Evolutionary conservation across 805 yeast species (phyloP).

Genomic region (Myxozyma sirexii): DNA sequence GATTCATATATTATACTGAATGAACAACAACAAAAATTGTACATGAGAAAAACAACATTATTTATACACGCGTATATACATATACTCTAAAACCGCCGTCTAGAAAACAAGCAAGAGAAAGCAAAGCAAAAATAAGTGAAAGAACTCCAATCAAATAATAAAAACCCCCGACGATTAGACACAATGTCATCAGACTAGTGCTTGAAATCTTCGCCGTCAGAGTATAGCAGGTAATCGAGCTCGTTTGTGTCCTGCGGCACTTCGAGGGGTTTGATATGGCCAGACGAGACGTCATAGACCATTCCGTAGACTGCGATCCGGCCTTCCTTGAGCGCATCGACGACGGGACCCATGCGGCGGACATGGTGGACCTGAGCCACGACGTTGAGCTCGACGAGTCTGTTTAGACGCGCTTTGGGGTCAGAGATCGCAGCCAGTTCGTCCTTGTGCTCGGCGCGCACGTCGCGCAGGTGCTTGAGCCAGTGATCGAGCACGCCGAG

Average conservation of each 20-base stretch:
- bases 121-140: too few relatives aligned
- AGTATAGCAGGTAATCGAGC: slow-evolving; percentile 24
- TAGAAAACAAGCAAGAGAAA: too few relatives aligned
- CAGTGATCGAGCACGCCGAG: slow-evolving; percentile 73
- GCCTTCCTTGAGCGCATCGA: slow-evolving; percentile 61
- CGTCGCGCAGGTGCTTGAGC: slow-evolving; percentile 66
- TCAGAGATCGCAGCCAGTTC: slow-evolving; percentile 55
- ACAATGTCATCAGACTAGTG: too few relatives aligned
- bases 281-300: slow-evolving; percentile 80
- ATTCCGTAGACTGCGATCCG: slow-evolving; percentile 79
- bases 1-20: too few relatives aligned
- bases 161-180: too few relatives aligned
- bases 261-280: slow-evolving; percentile 55
- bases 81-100: too few relatives aligned
- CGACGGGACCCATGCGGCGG: slow-evolving; percentile 63
- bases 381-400: slow-evolving; percentile 76
- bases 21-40: too few relatives aligned
- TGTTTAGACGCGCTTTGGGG: slow-evolving; percentile 57
- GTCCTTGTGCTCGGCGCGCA: slow-evolving; percentile 61
- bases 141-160: too few relatives aligned
- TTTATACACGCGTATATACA: too few relatives aligned
- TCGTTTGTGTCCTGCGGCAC: slow-evolving; percentile 42
- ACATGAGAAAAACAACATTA: too few relatives aligned
- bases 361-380: slow-evolving; percentile 70
- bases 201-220: slow-evolving; percentile 1